A percentile compares a stretch with the other conserved stretches of the same genome.
These are phyloP conservation scores for Xylaria arbuscula DNA, from an alignment of 2,329 filamentous ascomycete genomes.

Conservation along the genomic window DNA sequence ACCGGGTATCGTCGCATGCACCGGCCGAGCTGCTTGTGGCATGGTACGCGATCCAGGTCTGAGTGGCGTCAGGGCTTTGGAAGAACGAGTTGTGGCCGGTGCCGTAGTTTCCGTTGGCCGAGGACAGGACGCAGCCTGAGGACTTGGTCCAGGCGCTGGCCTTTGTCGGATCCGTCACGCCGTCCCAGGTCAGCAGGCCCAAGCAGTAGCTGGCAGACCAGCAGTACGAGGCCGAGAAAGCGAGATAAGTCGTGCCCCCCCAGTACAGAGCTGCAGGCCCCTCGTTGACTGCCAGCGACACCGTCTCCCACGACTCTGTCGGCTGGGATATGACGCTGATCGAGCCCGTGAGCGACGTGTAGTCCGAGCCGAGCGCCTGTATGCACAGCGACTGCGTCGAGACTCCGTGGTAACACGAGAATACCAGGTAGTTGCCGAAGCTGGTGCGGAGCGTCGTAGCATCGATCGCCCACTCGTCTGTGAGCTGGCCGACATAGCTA, in stretches of 20 bases:
- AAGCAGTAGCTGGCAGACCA: slow-evolving; percentile 66
- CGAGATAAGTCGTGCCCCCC: slow-evolving; percentile 57
- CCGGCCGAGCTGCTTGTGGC: slow-evolving; percentile 62
- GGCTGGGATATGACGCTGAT: slow-evolving; percentile 63
- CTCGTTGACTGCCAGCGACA: slow-evolving; percentile 64
- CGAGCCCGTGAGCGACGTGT: slow-evolving; percentile 56
- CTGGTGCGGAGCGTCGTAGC: slow-evolving; percentile 63
- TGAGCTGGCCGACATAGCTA: slow-evolving; percentile 61
- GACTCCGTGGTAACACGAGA: slow-evolving; percentile 62
- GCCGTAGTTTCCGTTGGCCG: slow-evolving; percentile 67
- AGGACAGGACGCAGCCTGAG: slow-evolving; percentile 61
- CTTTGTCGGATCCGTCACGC: slow-evolving; percentile 58
- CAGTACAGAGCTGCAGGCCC: slow-evolving; percentile 65
- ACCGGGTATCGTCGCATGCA: slow-evolving; percentile 64
- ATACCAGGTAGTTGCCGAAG: slow-evolving; percentile 64
- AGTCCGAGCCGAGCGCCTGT: slow-evolving; percentile 54
- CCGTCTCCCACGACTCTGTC: slow-evolving; percentile 62
- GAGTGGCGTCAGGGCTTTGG: slow-evolving; percentile 62
- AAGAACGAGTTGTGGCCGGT: slow-evolving; percentile 71
- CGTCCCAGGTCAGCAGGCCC: slow-evolving; percentile 65
- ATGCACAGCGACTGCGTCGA: slow-evolving; percentile 54
- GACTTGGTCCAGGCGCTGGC: slow-evolving; percentile 63
- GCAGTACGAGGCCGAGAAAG: slow-evolving; percentile 67
- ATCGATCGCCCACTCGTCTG: slow-evolving; percentile 64
- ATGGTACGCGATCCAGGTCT: slow-evolving; percentile 68